These are phyloP conservation scores for Diplodia intermedia DNA, from an alignment of 2,329 filamentous ascomycete genomes.

Conservation along the genomic window DNA sequence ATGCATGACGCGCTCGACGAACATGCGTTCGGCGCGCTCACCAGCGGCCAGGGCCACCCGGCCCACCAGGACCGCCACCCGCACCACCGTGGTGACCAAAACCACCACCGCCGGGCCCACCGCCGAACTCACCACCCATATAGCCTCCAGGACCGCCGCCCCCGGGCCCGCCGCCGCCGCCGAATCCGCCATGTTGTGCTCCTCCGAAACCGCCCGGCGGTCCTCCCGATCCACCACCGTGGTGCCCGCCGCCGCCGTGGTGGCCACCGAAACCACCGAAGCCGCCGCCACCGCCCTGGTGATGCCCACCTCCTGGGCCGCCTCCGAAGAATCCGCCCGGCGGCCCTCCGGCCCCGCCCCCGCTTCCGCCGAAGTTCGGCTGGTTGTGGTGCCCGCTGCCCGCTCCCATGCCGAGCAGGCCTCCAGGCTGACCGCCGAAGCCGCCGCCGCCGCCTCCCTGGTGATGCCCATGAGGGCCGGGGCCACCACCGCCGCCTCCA, in stretches of 20 bases:
- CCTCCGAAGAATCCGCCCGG: background rate
- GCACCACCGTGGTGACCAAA: constrained; percentile 6
- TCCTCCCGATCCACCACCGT: background rate
- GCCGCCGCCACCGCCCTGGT: background rate
- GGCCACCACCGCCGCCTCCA: background rate
- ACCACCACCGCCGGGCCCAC: constrained; percentile 4
- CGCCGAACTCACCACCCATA: constrained; percentile 13
- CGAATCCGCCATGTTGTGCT: background rate
- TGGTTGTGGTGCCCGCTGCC: constrained; percentile 6
- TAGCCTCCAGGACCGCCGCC: constrained; percentile 12
- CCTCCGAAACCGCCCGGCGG: background rate
- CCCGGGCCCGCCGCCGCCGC: background rate
- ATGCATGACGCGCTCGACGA: constrained; percentile 9
- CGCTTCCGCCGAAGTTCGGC: background rate
- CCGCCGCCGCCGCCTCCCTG: background rate
- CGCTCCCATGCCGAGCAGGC: constrained; percentile 1
- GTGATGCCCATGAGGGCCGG: constrained; percentile 24
- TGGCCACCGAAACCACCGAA: constrained; percentile 1
- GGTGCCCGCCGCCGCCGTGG: constrained; percentile 1
- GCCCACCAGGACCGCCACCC: constrained; percentile 24
- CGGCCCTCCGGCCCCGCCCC: no score
- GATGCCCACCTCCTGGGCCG: background rate
- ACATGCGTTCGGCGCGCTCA: constrained; percentile 4
- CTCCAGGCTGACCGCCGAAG: constrained; percentile 12
- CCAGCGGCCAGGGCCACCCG: constrained; percentile 24